Evolutionary conservation across 2,329 filamentous ascomycete genomes (phyloP).

Genomic region (Albophoma yamanashiensis): DNA sequence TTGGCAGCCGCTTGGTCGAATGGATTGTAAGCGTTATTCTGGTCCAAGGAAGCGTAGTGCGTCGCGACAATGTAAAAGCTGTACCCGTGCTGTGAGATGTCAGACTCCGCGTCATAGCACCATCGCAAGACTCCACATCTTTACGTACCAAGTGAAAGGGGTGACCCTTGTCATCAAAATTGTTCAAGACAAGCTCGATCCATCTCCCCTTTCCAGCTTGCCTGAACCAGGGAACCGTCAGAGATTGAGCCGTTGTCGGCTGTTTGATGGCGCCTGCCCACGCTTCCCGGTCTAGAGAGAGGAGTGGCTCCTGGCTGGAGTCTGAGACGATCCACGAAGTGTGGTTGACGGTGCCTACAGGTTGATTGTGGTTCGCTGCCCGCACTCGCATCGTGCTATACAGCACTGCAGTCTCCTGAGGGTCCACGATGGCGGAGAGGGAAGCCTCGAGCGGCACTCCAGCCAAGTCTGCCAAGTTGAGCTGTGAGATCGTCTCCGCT

Average conservation of each 20-base stretch:
- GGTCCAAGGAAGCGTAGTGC: not conserved
- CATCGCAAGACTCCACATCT: not conserved
- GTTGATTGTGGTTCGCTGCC: conserved; percentile 8
- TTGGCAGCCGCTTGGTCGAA: conserved; percentile 2
- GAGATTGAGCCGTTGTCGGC: conserved; percentile 4
- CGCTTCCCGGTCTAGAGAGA: conserved; percentile 4
- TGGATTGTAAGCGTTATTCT: conserved; percentile 7
- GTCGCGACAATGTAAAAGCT: conserved; percentile 8
- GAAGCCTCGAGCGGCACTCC: not conserved
- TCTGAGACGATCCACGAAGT: conserved; percentile 8
- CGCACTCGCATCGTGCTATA: conserved; percentile 10
- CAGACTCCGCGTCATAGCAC: not conserved
- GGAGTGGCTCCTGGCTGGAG: conserved; percentile 5
- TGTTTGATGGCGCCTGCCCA: conserved; percentile 8
- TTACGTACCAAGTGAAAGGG: conserved; percentile 35
- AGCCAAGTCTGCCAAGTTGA: conserved; percentile 1
- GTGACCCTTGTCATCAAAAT: conserved; percentile 36
- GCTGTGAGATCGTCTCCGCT: not conserved
- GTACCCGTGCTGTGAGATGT: conserved; percentile 8
- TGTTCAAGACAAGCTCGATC: conserved; percentile 38
- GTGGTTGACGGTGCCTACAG: conserved; percentile 11
- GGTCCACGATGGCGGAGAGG: not conserved
- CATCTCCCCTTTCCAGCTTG: conserved; percentile 17
- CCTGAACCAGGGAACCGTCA: conserved; percentile 8
- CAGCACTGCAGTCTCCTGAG: conserved; percentile 7